Evolutionary conservation across 2,329 filamentous ascomycete species (phyloP), one percentile per base, ranked within the genome.

Genomic region (Aspergillus tanneri): DNA sequence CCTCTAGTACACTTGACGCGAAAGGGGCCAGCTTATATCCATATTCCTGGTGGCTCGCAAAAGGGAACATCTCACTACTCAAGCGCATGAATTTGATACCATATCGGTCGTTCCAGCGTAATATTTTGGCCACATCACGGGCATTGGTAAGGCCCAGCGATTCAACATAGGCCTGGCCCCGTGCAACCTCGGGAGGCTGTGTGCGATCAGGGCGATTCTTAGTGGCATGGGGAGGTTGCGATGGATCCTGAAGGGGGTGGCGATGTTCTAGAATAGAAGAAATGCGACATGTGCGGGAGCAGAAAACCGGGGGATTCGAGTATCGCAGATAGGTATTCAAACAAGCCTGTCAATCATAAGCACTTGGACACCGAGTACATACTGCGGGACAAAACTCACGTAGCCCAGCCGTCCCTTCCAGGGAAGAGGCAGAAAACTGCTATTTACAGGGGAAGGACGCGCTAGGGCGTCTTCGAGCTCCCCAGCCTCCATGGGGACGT

Each of bases 1-100:
- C 85, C 2, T 81, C 85, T 8, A 97, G 75, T 0, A 81, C 83
- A 11, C 90, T 85, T 0, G 87, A 82, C 0, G 91, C 92, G 65
- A 96, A 96, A 0, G 88, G 86, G 0, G 84, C 85, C 10, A 97
- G 77, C 57, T 83, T 86, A 68, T 97, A 97, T 0, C 91, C 92
- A 56, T 95, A 86, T 53, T 89, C 86, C 19, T 81, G 79, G 62
- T 97, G 92, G 55, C 88, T 95, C 2, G 92, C 92, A 66, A 96
- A 96, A 0, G 92, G 92, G 56, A 97, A 97, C 88, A 96, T 96
- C 59, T 96, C 92, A 46, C 89, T 95, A 58, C 89, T 95, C 16
- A 97, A 76, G 1, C 92, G 83, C 81, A 97, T 83, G 67, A 97
- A 96, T 58, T 84, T 91, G 70, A 97, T 97, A 30, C 86, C 85